Conservation (phyloP, 805 yeast species). For the Alloascoidea africana region DNA sequence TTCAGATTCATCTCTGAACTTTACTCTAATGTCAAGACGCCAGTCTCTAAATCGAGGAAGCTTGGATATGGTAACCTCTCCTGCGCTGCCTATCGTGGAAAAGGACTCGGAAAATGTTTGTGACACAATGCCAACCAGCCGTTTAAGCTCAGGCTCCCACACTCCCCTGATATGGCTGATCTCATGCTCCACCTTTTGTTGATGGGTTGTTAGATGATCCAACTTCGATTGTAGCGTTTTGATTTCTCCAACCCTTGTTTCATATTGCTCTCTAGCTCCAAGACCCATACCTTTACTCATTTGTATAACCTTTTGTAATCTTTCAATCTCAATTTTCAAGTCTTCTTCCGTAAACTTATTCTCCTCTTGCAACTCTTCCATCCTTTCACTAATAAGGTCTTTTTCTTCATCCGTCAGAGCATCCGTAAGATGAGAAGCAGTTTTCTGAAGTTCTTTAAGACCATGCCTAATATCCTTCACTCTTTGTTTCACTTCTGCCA, state of each 20-base stretch:
- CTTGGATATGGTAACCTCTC: conserved; percentile 50
- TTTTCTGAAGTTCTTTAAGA: not conserved
- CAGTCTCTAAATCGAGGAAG: conserved; percentile 51
- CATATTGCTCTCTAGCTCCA: conserved; percentile 10
- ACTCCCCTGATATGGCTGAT: conserved; percentile 22
- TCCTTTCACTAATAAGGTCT: conserved; percentile 23
- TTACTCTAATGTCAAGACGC: conserved; percentile 72
- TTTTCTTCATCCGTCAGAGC: conserved; percentile 22
- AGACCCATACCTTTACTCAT: not conserved
- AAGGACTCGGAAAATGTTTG: conserved; percentile 51
- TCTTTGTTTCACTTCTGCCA: conserved; percentile 9
- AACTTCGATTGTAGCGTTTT: conserved; percentile 21
- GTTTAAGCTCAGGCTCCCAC: conserved; percentile 53
- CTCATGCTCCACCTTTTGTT: conserved; percentile 17
- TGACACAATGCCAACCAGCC: conserved; percentile 41
- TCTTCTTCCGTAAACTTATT: conserved; percentile 22
- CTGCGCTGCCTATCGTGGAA: conserved; percentile 68
- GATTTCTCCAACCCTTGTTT: conserved; percentile 24
- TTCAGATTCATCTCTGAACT: conserved; percentile 68
- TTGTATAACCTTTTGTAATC: not conserved
- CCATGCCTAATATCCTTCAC: not conserved
- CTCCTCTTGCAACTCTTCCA: conserved; percentile 20
- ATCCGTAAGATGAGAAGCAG: not conserved
- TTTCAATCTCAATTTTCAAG: conserved; percentile 12
- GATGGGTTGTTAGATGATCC: conserved; percentile 20